Percentiles rank a stretch among this genome's conserved stretches.
Evolutionary conservation across 2,329 filamentous ascomycete genomes (phyloP).

Genomic region (Aspergillus vadensis): DNA sequence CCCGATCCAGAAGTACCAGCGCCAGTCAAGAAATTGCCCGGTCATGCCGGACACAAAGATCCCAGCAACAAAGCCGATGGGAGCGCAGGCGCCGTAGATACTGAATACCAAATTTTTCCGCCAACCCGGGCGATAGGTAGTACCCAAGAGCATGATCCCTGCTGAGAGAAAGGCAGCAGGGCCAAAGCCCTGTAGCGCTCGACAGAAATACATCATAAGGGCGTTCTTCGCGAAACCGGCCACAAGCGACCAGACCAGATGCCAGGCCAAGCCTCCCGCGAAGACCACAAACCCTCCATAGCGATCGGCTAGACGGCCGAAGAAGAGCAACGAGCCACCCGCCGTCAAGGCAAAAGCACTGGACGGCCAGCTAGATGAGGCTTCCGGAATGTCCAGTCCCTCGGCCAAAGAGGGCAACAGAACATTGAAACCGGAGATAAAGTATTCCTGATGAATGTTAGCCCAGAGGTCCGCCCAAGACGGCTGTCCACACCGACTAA

Average conservation of each 20-base stretch:
- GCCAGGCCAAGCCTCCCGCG: conserved; percentile 63
- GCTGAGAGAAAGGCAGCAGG: conserved; percentile 71
- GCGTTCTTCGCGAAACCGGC: conserved; percentile 69
- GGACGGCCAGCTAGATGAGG: conserved; percentile 60
- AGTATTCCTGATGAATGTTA: conserved; percentile 63
- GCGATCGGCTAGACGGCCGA: conserved; percentile 62
- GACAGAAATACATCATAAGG: conserved; percentile 71
- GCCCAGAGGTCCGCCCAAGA: neutral
- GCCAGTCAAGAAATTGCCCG: conserved; percentile 58
- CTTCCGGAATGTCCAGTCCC: conserved; percentile 66
- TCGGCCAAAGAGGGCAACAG: conserved; percentile 66
- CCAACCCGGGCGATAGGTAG: conserved; percentile 66
- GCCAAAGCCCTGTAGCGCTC: conserved; percentile 73
- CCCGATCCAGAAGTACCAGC: conserved; percentile 71
- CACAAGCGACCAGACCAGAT: conserved; percentile 68
- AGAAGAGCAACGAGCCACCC: conserved; percentile 53
- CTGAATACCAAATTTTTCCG: conserved; percentile 69
- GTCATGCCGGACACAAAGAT: conserved; percentile 66
- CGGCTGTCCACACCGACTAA: neutral
- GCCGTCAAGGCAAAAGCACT: conserved; percentile 55
- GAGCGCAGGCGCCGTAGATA: conserved; percentile 57
- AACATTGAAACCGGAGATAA: conserved; percentile 72
- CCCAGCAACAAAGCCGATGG: conserved; percentile 55
- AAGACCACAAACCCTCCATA: conserved; percentile 66
- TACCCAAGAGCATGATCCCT: conserved; percentile 67